A percentile compares a stretch with the other conserved stretches of the same genome.
Evolutionary conservation across 805 yeast genomes (phyloP).

Genomic region (Millerozyma miso): DNA sequence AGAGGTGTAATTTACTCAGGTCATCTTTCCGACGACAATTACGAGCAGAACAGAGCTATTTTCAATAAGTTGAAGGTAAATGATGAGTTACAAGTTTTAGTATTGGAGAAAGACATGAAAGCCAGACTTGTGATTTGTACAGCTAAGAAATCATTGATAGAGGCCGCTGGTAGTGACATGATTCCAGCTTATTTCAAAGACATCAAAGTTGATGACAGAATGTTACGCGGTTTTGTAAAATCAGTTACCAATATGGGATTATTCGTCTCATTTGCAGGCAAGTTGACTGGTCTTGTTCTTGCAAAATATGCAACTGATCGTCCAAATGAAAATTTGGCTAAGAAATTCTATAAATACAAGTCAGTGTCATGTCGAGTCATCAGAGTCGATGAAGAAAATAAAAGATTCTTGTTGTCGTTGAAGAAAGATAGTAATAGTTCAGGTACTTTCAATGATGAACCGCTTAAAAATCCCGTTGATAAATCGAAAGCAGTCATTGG

Average conservation of each 20-base stretch:
- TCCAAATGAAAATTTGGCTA: slow-evolving; percentile 46
- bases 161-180: slow-evolving; percentile 49
- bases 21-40: slow-evolving; percentile 73
- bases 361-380: slow-evolving; percentile 66
- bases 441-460: slow-evolving; percentile 19
- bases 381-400: slow-evolving; percentile 62
- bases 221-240: slow-evolving; percentile 70
- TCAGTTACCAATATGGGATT: slow-evolving; percentile 77
- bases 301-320: slow-evolving; percentile 64
- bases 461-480: slow-evolving; percentile 60
- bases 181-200: slow-evolving; percentile 64
- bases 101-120: slow-evolving; percentile 61
- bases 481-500: slow-evolving; percentile 38
- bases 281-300: slow-evolving; percentile 76
- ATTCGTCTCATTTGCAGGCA: slow-evolving; percentile 77
- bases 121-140: slow-evolving; percentile 60
- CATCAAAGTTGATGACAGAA: slow-evolving; percentile 38
- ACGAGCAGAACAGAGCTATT: slow-evolving; percentile 64
- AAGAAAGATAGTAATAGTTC: slow-evolving; percentile 27
- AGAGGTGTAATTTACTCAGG: slow-evolving; percentile 72
- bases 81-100: slow-evolving; percentile 53
- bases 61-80: slow-evolving; percentile 65
- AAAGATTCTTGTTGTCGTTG: slow-evolving; percentile 67
- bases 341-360: slow-evolving; percentile 59
- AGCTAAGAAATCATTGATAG: slow-evolving; percentile 61